phyloP scores from a whole-genome alignment of 306 rosid genomes.

The Malus sylvestris region DNA sequence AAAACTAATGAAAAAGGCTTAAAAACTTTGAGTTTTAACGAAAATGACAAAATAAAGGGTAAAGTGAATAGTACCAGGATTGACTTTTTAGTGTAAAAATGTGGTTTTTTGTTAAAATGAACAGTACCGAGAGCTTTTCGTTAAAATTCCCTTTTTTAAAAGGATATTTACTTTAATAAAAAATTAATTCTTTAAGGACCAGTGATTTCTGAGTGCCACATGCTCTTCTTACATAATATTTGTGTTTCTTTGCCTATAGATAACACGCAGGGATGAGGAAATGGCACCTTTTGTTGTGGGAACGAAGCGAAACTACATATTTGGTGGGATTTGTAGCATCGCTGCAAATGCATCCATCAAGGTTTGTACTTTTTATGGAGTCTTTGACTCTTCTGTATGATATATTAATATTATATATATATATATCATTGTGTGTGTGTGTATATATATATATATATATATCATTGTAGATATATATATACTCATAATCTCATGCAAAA shows the following conservation, averaged over 20 bases:
- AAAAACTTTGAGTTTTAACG: no score
- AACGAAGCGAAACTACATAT: constrained; percentile 77
- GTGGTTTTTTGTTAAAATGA: no score
- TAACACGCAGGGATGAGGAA: constrained; percentile 92
- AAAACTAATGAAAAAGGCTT: neutral
- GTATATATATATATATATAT: no score
- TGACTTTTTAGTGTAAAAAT: no score
- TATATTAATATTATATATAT: no score
- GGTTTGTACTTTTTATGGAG: constrained; percentile 33
- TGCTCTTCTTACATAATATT: constrained; percentile 17
- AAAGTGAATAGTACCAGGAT: no score
- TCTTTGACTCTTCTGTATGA: neutral
- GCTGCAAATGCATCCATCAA: constrained; percentile 76
- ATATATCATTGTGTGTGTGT: no score
- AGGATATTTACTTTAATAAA: neutral
- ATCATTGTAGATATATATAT: no score
- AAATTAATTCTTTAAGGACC: neutral
- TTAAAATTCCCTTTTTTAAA: no score
- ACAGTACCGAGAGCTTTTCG: no score
- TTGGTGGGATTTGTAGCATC: constrained; percentile 88
- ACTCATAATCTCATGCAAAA: neutral
- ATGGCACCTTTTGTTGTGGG: constrained; percentile 90
- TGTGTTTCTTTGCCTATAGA: constrained; percentile 45
- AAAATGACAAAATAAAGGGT: no score
- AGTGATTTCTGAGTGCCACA: neutral